Evolutionary conservation across 768 basidiomycete genomes (phyloP), one percentile per base, ranked within the genome.

Genomic region (Lanmaoa rubissima): DNA sequence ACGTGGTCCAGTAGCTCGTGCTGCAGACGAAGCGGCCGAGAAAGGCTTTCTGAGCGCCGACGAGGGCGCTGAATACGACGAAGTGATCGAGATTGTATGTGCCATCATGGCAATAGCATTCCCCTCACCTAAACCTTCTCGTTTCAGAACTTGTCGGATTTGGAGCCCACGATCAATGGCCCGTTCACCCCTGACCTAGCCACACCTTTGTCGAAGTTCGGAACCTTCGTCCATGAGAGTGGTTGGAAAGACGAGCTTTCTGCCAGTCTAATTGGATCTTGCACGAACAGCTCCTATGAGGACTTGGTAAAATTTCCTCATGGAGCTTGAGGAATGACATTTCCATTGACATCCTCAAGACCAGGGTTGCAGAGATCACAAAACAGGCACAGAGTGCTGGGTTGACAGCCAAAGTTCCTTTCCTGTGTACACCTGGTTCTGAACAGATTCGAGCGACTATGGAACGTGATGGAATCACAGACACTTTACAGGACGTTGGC

Each of bases 391-490:
- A 87, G 68, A 78, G 78, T 49, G 92, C 83, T 42, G 95, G 95
- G 31, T 75, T 99, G 34, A 86, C 79, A 58, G 79, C 89, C 55
- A 87, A 91, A 78, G 86, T 92, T 47, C 92, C 92, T 19, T 94
- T 94, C 75, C 76, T 93, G 17, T 91, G 90, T 60, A 94, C 92
- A 11, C 92, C 92, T 1, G 92, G 94, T 13, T 94, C 93, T 36
- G 97, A 99, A 68, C 90, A 97, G 66, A 98, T 99, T 63, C 84
- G 96, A 47, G 97, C 97, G 1, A 99, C 97, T 0, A 94, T 98
- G 78, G 94, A 98, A 74, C 86, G 95, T 36, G 97, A 99, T 69
- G 81, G 88, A 32, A 81, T 98, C 44, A 97, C 93, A 26, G 78
- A 81, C 13, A 81, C 82, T 36, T 76, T 99, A 41, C 82, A 96